Conservation (phyloP, 768 basidiomycete species). For the Lentinula aciculospora region DNA sequence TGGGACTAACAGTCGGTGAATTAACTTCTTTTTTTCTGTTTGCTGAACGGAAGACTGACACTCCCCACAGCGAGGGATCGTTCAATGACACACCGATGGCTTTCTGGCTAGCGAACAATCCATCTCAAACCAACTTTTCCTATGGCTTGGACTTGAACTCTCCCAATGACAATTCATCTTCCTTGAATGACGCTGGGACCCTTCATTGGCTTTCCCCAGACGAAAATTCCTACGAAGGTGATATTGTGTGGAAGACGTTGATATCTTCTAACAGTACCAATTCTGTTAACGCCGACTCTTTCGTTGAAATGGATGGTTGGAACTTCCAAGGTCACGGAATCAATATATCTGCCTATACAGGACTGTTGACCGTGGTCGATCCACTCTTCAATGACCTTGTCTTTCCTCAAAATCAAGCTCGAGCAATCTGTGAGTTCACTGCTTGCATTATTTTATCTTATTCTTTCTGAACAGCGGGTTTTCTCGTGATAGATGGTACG, state of each 20-base stretch:
- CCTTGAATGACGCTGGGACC: not conserved
- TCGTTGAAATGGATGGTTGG: constrained; percentile 3
- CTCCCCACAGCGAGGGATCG: not conserved
- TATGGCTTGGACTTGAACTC: constrained; percentile 1
- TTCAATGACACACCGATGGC: constrained; percentile 5
- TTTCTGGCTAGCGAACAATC: not conserved
- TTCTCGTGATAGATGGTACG: not conserved
- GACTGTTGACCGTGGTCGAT: not conserved
- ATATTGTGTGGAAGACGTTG: not conserved
- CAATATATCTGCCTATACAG: not conserved
- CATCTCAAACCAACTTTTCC: not conserved
- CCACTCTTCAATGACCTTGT: not conserved
- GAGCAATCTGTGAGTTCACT: not conserved
- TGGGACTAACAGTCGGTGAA: constrained; percentile 1
- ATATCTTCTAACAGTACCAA: not conserved
- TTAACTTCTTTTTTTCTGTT: not conserved
- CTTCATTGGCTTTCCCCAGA: constrained; percentile 3
- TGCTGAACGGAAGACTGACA: not conserved
- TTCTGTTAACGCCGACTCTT: not conserved
- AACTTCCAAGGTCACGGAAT: not conserved
- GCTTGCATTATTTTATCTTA: not conserved
- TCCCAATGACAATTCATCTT: not conserved
- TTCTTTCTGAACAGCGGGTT: too few species aligned
- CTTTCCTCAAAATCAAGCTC: constrained; percentile 3
- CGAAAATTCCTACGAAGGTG: constrained; percentile 1